Evolutionary conservation across 306 rosid genomes (phyloP), one percentile per base, ranked within the genome.

Genomic region (Inga oerstediana): DNA sequence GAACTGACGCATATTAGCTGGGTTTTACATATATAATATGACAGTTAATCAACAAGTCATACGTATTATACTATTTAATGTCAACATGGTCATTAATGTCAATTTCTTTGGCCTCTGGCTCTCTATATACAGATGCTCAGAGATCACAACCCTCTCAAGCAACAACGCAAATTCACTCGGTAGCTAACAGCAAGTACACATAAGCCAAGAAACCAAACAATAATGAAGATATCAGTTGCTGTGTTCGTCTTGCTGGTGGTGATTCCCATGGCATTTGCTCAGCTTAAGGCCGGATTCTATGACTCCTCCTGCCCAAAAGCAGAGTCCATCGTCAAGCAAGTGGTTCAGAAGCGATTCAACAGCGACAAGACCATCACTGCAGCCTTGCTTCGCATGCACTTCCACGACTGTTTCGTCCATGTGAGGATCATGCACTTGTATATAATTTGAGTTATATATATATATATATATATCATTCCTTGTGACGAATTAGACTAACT

Each of bases 361-460:
- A 71, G 74, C 2, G 87, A 89, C 82, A 76, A 19, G 13, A 76
- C 92, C 71, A 83, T 90, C 16, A 83, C 91, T 2, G 89, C 90
- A 5, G 88, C 82, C 58, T 80, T 92, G 81, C 87, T 86, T 72
- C 90, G 88, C 49, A 37, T 90, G 94, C 94, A 92, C 74, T 92
- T 90, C 22, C 97, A 88, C 11, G 92, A 92, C 65, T 90, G 93
- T 77, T 90, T 86, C 72, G 91, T 90, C n/a, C 77, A 35, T 35
- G 39, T 35, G 39, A 35, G 39, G 0, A 4, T 6, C 39, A 27
- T 27, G 30, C 30, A 35, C 39, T 35, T 35, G 4, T 35, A 32
- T 32, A 32, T 32, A 32, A 32, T 32, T 32, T 32, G 3, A 32
- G 34, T 32, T 32, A 35, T 37, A 4, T 37, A 37, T 24, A 24